A percentile compares a stretch with the other conserved stretches of the same genome.
phyloP scores from a whole-genome alignment of 805 yeast species.

The Candida ipomoeae region DNA sequence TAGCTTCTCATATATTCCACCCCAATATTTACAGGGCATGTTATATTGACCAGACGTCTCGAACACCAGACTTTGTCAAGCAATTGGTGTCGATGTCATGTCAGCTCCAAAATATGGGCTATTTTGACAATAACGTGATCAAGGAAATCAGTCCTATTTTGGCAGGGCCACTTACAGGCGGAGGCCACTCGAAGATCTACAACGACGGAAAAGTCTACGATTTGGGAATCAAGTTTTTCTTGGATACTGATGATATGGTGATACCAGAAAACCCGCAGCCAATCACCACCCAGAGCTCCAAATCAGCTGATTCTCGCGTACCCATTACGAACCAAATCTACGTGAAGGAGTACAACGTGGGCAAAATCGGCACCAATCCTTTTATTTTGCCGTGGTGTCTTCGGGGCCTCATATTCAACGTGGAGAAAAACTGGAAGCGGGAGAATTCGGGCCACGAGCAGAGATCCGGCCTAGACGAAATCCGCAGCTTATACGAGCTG shows the following conservation, averaged over 20 bases:
- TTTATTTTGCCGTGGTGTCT: conserved; percentile 90
- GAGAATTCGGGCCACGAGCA: conserved; percentile 40
- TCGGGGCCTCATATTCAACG: conserved; percentile 66
- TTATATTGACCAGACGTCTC: conserved; percentile 77
- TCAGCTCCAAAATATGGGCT: conserved; percentile 69
- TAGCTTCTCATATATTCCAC: conserved; percentile 76
- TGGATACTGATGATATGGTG: conserved; percentile 65
- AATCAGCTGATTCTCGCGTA: conserved; percentile 12
- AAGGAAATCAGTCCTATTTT: conserved; percentile 61
- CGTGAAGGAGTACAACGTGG: conserved; percentile 51
- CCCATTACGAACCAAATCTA: conserved; percentile 36
- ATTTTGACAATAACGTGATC: conserved; percentile 79
- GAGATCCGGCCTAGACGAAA: conserved; percentile 46
- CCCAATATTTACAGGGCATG: conserved; percentile 89
- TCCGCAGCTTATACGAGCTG: conserved; percentile 57
- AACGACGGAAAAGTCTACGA: conserved; percentile 82
- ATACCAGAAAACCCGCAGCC: conserved; percentile 25
- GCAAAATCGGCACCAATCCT: conserved; percentile 72
- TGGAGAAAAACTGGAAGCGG: conserved; percentile 39
- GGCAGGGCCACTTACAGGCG: conserved; percentile 91
- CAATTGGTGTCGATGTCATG: conserved; percentile 71
- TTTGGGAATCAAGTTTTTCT: conserved; percentile 65
- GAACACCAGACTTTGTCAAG: conserved; percentile 74
- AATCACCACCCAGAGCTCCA: neutral
- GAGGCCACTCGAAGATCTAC: conserved; percentile 90